Conservation (phyloP, 1,139 yeast species). For the Magnusiomyces paraingens region DNA sequence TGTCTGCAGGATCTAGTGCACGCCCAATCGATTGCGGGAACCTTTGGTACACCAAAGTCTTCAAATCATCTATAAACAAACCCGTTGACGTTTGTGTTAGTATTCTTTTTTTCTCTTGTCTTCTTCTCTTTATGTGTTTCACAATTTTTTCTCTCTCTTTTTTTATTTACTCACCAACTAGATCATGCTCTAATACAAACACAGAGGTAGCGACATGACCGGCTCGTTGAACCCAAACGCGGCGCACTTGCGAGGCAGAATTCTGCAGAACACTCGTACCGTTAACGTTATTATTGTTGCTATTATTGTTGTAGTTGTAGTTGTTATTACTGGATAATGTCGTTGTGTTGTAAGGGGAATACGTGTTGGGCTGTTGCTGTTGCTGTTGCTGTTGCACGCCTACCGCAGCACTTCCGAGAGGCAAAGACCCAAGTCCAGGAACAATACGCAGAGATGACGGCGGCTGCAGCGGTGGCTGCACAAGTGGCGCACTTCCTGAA, state of each 20-base stretch:
- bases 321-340: not conserved
- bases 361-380: not conserved
- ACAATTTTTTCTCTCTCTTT: no score
- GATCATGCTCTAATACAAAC: not conserved
- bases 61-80: conserved; percentile 57
- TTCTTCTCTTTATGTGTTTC: not conserved
- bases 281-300: not conserved
- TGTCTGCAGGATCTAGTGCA: conserved; percentile 64
- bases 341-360: not conserved
- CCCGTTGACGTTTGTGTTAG: not conserved
- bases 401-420: no score
- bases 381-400: not conserved
- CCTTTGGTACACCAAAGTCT: conserved; percentile 50
- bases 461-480: no score
- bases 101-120: conserved; percentile 37
- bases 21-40: conserved; percentile 66
- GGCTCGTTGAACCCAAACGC: not conserved
- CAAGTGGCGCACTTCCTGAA: no score
- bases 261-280: no score
- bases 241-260: no score
- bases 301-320: not conserved
- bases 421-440: no score
- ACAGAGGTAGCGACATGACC: not conserved
- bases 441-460: no score
- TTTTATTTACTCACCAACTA: not conserved